A percentile compares a stretch with the other conserved stretches of the same genome.
Conservation (phyloP, 495 filamentous ascomycete genomes). For the Cercophora scortea region DNA sequence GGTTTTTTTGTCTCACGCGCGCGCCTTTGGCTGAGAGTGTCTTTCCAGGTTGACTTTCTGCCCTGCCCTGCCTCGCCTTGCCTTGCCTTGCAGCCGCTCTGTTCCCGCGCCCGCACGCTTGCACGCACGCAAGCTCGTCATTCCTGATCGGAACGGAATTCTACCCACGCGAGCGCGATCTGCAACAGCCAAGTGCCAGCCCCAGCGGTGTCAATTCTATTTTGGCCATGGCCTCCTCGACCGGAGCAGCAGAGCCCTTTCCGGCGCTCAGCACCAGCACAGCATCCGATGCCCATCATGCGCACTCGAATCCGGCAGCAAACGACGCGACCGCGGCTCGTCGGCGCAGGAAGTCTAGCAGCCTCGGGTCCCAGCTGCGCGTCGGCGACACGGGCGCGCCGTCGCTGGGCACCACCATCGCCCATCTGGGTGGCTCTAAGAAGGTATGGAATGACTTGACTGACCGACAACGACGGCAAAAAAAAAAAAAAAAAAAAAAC, state of each 20-base stretch:
- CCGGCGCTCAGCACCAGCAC: slow-evolving; percentile 35
- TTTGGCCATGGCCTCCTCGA: slow-evolving; percentile 1
- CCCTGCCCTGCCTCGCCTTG: no score
- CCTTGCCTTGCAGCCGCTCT: no score
- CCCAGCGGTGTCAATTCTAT: neutral
- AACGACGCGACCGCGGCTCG: slow-evolving; percentile 21
- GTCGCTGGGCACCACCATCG: slow-evolving; percentile 34
- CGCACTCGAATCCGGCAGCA: slow-evolving; percentile 6
- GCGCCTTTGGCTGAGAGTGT: no score
- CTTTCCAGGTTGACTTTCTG: no score
- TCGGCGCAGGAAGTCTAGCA: slow-evolving; percentile 39
- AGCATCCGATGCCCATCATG: slow-evolving; percentile 32
- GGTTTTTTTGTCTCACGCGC: no score
- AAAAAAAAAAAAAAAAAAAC: no score
- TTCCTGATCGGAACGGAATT: no score
- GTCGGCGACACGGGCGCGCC: slow-evolving; percentile 37
- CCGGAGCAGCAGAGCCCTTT: slow-evolving; percentile 29
- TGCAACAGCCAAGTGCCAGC: no score
- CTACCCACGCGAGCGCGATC: no score
- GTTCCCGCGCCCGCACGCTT: no score
- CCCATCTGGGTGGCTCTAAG: slow-evolving; percentile 13
- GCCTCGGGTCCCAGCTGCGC: neutral
- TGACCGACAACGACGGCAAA: neutral
- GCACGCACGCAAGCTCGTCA: no score
- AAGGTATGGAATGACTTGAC: no score